A percentile compares a stretch with the other conserved stretches of the same genome.
phyloP scores from a whole-genome alignment of 208 protist species.

The Novymonas esmeraldas region DNA sequence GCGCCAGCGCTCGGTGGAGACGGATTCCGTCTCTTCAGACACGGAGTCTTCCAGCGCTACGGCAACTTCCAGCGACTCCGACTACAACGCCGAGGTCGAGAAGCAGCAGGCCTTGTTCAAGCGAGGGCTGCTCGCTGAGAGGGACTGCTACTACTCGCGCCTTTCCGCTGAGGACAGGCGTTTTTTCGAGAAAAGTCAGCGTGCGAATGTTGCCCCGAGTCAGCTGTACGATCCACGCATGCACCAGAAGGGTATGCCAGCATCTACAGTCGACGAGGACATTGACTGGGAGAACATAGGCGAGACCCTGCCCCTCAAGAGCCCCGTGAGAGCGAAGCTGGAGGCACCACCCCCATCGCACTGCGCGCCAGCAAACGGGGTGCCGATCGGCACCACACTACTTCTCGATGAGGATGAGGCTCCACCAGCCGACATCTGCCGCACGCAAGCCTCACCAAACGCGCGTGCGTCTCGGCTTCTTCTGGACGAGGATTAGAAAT shows the following conservation, averaged over 20 bases:
- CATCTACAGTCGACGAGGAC: slow-evolving; percentile 14
- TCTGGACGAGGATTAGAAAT: slow-evolving; percentile 24
- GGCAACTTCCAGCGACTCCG: slow-evolving; percentile 3
- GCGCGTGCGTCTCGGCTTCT: slow-evolving; percentile 2
- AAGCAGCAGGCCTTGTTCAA: slow-evolving; percentile 25
- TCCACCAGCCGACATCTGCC: neutral
- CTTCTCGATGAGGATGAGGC: slow-evolving; percentile 27
- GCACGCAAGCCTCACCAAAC: neutral
- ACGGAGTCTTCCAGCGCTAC: neutral
- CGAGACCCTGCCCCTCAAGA: slow-evolving; percentile 13
- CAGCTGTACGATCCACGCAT: slow-evolving; percentile 51
- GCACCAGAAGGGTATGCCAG: neutral
- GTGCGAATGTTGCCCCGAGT: slow-evolving; percentile 7
- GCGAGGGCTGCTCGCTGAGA: slow-evolving; percentile 33
- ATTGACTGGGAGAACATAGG: slow-evolving; percentile 51
- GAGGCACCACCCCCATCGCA: neutral
- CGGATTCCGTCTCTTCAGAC: neutral
- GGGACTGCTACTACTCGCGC: slow-evolving; percentile 37
- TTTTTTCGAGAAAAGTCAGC: slow-evolving; percentile 31
- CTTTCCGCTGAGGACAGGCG: slow-evolving; percentile 43
- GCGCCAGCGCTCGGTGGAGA: slow-evolving; percentile 1
- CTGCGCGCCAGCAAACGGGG: neutral
- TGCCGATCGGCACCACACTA: neutral
- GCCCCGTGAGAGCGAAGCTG: neutral
- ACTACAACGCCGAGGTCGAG: slow-evolving; percentile 10